These are phyloP conservation scores for Chlamydomonas sp. DNA, from an alignment of 139 green algal genomes.

Conservation along the genomic window DNA sequence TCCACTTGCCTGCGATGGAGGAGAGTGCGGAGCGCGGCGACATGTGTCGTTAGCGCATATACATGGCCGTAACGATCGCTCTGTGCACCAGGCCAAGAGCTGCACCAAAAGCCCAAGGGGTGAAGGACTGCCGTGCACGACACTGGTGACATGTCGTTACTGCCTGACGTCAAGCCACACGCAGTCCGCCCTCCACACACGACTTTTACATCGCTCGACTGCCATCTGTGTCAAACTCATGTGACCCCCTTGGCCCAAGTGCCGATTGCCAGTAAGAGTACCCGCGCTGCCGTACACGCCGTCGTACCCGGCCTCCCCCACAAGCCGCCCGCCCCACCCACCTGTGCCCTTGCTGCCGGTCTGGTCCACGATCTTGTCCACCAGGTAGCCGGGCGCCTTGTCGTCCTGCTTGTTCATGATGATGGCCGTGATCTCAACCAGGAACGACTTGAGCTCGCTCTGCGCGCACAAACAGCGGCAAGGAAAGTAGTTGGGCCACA, in stretches of 20 bases:
- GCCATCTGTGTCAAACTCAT: background rate
- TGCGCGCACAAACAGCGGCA: constrained; percentile 21
- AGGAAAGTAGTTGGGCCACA: too few relatives aligned
- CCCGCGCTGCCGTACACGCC: too few relatives aligned
- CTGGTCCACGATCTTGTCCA: constrained; percentile 99
- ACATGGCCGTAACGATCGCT: too few relatives aligned
- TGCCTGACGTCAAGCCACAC: too few relatives aligned
- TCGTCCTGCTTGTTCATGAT: constrained; percentile 92
- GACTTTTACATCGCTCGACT: too few relatives aligned
- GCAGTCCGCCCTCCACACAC: too few relatives aligned
- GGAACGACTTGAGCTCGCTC: constrained; percentile 87
- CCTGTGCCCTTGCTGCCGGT: constrained; percentile 98
- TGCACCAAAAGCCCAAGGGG: too few relatives aligned
- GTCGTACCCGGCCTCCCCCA: background rate
- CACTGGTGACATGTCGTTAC: too few relatives aligned
- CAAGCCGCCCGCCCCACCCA: constrained; percentile 3
- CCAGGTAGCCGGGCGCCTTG: constrained; percentile 73
- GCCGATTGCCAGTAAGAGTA: too few relatives aligned
- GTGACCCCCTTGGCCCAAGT: background rate
- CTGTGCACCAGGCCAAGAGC: too few relatives aligned
- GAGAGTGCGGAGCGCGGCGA: background rate
- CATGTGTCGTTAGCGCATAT: too few relatives aligned
- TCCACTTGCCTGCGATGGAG: constrained; percentile 93
- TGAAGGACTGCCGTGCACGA: too few relatives aligned
- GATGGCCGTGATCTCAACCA: constrained; percentile 96